Conservation (phyloP, 768 basidiomycete species). For the Psilocybe tampanensis region DNA sequence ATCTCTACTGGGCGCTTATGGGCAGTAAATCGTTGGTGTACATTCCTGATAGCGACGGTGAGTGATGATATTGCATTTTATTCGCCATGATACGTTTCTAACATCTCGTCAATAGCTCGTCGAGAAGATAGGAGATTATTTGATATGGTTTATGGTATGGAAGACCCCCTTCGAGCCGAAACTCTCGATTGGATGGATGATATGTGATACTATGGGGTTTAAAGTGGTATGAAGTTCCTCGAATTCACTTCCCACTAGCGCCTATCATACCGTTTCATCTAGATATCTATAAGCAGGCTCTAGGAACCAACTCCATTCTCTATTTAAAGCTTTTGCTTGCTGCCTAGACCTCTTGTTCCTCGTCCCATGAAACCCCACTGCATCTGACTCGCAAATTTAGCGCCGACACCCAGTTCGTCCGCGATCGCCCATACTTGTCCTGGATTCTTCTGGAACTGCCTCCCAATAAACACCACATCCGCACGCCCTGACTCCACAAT, state of each 20-base stretch:
- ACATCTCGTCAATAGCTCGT: not conserved
- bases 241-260: too few relatives aligned
- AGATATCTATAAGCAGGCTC: too few relatives aligned
- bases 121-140: not conserved
- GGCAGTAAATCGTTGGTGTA: not conserved
- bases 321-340: not conserved
- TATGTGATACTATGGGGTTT: not conserved
- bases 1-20: not conserved
- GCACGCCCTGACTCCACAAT: conserved; percentile 59
- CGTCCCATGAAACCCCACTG: conserved; percentile 55
- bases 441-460: conserved; percentile 65
- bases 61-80: not conserved
- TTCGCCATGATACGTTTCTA: not conserved
- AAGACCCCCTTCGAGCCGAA: not conserved
- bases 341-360: conserved; percentile 10
- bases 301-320: not conserved
- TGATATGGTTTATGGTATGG: not conserved
- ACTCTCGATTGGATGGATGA: not conserved
- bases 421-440: conserved; percentile 54
- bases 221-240: not conserved
- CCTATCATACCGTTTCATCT: too few relatives aligned
- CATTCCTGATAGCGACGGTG: not conserved
- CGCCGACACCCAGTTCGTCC: conserved; percentile 52
- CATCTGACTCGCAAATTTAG: conserved; percentile 55
- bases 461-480: conserved; percentile 58